phyloP scores from a whole-genome alignment of 2,329 filamentous ascomycete species.

The Cladobotryum mycophilum region DNA sequence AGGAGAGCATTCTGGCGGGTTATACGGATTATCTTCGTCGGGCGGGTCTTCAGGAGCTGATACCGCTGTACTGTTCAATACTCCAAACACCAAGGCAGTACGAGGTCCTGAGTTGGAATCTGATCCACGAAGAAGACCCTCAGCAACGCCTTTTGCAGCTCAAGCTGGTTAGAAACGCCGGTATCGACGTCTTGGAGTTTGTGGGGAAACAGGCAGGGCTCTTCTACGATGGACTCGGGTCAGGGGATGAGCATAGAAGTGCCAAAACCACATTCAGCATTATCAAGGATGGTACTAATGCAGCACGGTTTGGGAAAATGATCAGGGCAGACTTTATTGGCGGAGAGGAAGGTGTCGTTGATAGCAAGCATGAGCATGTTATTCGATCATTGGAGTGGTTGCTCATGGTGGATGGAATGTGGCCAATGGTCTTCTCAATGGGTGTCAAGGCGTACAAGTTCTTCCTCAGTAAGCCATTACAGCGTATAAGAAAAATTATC shows the following conservation, averaged over 20 bases:
- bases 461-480: constrained; percentile 64
- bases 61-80: constrained; percentile 83
- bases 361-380: constrained; percentile 60
- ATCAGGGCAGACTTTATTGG: constrained; percentile 68
- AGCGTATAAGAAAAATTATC: background rate
- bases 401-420: constrained; percentile 64
- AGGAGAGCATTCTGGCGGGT: constrained; percentile 70
- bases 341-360: constrained; percentile 46
- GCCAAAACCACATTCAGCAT: constrained; percentile 45
- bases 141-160: constrained; percentile 63
- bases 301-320: constrained; percentile 46
- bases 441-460: constrained; percentile 72
- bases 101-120: constrained; percentile 65
- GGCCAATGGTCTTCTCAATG: constrained; percentile 61
- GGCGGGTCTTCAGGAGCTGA: constrained; percentile 65
- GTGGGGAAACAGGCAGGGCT: constrained; percentile 60
- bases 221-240: constrained; percentile 43
- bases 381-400: constrained; percentile 85
- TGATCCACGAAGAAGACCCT: constrained; percentile 64
- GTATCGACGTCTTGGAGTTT: constrained; percentile 66
- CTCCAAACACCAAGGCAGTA: constrained; percentile 60
- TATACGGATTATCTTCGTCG: constrained; percentile 77
- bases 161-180: constrained; percentile 66
- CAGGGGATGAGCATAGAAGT: constrained; percentile 25
- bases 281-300: constrained; percentile 34